Conservation (phyloP, 2,329 filamentous ascomycete species). For the Ophiostoma montium region DNA sequence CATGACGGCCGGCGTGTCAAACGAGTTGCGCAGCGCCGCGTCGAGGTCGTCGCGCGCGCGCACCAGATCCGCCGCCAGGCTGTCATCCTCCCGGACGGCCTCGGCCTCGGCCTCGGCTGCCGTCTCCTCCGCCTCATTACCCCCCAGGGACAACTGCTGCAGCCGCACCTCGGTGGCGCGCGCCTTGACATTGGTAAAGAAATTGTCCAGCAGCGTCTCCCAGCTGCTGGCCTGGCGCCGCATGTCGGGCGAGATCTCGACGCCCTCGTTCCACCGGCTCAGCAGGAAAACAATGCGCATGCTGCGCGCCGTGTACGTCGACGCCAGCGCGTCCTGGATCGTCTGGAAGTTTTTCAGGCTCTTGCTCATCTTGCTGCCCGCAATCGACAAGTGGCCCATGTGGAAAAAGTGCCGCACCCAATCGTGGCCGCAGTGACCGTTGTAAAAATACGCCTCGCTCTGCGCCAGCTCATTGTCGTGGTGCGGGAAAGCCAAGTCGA, state of each 20-base stretch:
- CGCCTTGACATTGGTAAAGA: conserved; percentile 14
- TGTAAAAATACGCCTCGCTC: conserved; percentile 52
- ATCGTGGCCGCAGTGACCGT: conserved; percentile 19
- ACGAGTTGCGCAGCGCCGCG: conserved; percentile 50
- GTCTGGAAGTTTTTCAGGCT: conserved; percentile 62
- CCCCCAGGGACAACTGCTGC: conserved; percentile 7
- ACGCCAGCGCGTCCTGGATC: conserved; percentile 47
- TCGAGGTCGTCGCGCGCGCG: conserved; percentile 43
- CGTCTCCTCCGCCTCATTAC: background rate
- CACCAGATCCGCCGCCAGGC: conserved; percentile 28
- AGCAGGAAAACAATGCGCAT: conserved; percentile 56
- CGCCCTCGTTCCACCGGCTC: conserved; percentile 53
- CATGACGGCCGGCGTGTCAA: conserved; percentile 54
- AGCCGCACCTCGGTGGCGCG: conserved; percentile 7
- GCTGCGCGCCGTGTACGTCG: conserved; percentile 49
- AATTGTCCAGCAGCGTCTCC: conserved; percentile 28
- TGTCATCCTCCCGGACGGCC: background rate
- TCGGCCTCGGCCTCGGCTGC: too few relatives aligned
- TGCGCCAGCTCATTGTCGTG: conserved; percentile 57
- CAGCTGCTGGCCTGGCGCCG: conserved; percentile 43
- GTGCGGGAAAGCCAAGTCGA: conserved; percentile 38
- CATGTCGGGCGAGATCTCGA: conserved; percentile 56
- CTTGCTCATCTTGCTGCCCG: conserved; percentile 56
- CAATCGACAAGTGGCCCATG: conserved; percentile 43
- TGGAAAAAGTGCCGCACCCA: conserved; percentile 68